Evolutionary conservation across 1,139 yeast genomes (phyloP), one percentile per base, ranked within the genome.

Genomic region (Zygosaccharomyces sapae): DNA sequence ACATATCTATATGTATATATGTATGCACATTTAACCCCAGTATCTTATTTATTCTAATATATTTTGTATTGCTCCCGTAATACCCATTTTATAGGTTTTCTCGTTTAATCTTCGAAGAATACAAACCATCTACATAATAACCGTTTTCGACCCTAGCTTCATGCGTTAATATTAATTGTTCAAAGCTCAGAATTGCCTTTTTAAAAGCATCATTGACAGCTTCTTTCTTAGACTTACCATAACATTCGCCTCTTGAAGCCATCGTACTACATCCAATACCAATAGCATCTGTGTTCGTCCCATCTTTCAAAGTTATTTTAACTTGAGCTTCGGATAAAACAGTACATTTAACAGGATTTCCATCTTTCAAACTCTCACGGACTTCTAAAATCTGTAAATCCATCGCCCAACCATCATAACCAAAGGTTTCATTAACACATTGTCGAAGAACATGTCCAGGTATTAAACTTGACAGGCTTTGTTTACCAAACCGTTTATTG

Each of bases 401-500:
- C 47, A 58, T 55, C 33, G 46, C 49, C 66, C 67, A 66, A 1
- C 70, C 70, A 41, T 63, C 63, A 45, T 50, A 62, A 1, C 68
- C 68, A 49, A 66, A 64, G 3, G 57, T 44, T 41, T 62, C 66
- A 39, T 65, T 64, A 3, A 66, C 65, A 46, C 52, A 59, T 35
- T 59, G 56, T 9, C 62, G 54, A n/a, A 66, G 51, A n/a, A 52
- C 46, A 40, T 59, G 55, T 3, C 57, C 53, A 4, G 68, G 67
- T 43, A 65, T 61, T 45, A 63, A 49, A 38, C 52, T 56, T n/a
- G 62, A 51, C 16, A 63, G 29, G 43, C 57, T 52, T 42, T 55
- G 62, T 50, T 62, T 63, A 13, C 67, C 67, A 44, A 54, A 63
- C 33, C 57, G 52, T 35, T 49, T 54, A 33, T 54, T 53, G 38